Base-by-base conservation (phyloP, 1,284 basidiomycete species). In the Papiliotrema nemorosa region DNA sequence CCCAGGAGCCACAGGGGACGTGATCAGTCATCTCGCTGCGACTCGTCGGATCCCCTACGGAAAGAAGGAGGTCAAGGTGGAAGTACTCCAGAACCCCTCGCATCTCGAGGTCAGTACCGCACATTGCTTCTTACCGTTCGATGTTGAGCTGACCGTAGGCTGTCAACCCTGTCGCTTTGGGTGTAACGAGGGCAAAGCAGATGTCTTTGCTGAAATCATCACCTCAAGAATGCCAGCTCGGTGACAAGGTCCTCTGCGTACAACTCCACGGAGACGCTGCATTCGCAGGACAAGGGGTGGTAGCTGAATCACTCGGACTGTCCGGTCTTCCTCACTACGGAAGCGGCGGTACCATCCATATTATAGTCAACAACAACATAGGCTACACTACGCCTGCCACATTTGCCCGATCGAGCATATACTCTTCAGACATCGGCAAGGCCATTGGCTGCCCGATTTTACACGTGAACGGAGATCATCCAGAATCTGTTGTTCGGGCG, bases 141-240 rank as follows among this genome's bases (percentile, higher is more conserved):
- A 20, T 22, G 3, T 44, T 34, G 29, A 22, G 43, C 36, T 46
- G 7, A 37, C 21, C 16, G 18, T 24, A 92, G 81, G 90, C 90
- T 0, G 82, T 88, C 49, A 88, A 87, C 60, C 87, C 90, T 1
- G 84, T 92, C 35, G 89, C 87, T 0, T 73, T 91, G 2, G 90
- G 90, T 0, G 90, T 93, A 74, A 89, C 90, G 4, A 84, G 91
- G 24, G 90, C 90, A 2, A 90, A 94, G 70, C 91, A 96, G 71
- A 91, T 88, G 68, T 81, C 87, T 7, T 80, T 91, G 13, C 78
- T 92, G 47, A 86, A 85, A 68, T 70, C 71, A 24, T 72, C 73
- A 1, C 73, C 80, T 0, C 76, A 78, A 1, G 84, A 86, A 44
- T 90, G 88, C 65, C 82, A 82, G 66, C 80, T 91, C 0, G 90